Percentiles rank a stretch among this genome's conserved stretches.
phyloP scores from a whole-genome alignment of 148 eudicot species.

The Rhododendron vialii region DNA sequence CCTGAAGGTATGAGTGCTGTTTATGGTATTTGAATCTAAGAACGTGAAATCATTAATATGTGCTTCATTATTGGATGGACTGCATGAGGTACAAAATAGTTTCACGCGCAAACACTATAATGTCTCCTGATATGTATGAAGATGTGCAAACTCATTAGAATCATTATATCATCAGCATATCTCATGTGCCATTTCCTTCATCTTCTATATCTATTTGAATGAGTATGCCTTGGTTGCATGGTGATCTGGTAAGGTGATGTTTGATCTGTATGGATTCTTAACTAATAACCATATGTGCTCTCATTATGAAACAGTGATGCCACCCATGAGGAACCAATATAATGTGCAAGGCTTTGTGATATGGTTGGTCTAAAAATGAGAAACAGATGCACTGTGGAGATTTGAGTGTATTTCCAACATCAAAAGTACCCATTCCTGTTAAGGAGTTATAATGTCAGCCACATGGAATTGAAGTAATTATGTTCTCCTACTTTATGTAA shows the following conservation, averaged over 20 bases:
- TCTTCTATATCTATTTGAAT: not conserved
- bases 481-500: not conserved
- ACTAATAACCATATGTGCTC: not conserved
- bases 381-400: not conserved
- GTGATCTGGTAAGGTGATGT: not conserved
- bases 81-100: not conserved
- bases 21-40: not conserved
- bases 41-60: not conserved
- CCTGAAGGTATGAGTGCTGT: slow-evolving; percentile 71
- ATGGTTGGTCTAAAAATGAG: not conserved
- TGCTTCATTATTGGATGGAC: not conserved
- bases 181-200: not conserved
- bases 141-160: not conserved
- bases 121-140: not conserved
- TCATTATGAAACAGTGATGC: not conserved
- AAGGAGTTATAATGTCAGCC: not conserved
- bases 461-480: not conserved
- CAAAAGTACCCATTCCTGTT: not conserved
- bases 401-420: not conserved
- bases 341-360: not conserved
- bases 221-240: not conserved
- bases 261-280: not conserved
- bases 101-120: not conserved
- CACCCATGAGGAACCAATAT: not conserved
- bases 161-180: not conserved